A percentile compares a stretch with the other conserved stretches of the same genome.
phyloP scores from a whole-genome alignment of 139 green algal genomes.

The Chlorella vulgaris region DNA sequence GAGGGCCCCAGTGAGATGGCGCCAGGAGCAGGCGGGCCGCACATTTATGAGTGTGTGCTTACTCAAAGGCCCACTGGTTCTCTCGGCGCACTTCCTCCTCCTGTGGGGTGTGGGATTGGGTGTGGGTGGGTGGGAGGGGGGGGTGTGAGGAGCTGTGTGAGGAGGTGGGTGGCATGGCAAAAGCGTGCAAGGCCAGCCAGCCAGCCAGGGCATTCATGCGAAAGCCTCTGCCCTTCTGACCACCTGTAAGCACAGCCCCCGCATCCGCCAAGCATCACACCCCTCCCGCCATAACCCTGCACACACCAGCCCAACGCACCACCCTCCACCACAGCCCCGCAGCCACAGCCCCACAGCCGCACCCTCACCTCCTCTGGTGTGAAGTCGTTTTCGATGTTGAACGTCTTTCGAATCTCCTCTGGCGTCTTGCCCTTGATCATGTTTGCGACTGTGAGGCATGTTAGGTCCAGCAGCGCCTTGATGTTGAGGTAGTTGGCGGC shows the following conservation, averaged over 20 bases:
- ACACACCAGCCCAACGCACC: no score
- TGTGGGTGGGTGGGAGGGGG: background rate
- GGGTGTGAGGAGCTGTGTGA: background rate
- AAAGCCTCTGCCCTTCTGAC: no score
- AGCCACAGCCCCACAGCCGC: no score
- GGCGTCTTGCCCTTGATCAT: conserved; percentile 97
- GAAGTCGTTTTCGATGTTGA: conserved; percentile 99
- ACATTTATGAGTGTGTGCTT: no score
- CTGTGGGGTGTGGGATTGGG: conserved; percentile 32
- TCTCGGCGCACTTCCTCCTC: conserved; percentile 83
- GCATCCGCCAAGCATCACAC: no score
- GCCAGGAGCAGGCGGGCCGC: no score
- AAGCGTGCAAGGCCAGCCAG: no score
- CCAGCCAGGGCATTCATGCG: no score
- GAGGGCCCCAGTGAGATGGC: no score
- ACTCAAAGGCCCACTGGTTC: conserved; percentile 76
- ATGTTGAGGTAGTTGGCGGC: conserved; percentile 99
- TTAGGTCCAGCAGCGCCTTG: conserved; percentile 96
- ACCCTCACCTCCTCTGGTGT: conserved; percentile 82
- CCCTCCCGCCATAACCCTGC: no score
- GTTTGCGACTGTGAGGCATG: conserved; percentile 96
- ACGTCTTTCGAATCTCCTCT: conserved; percentile 96
- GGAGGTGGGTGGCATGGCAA: background rate
- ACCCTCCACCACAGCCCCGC: background rate
- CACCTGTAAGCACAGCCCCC: no score